A percentile compares a stretch with the other conserved stretches of the same genome.
These are phyloP conservation scores for Stephania yunnanensis DNA, from an alignment of 164 flowering plant species.

Conservation along the genomic window DNA sequence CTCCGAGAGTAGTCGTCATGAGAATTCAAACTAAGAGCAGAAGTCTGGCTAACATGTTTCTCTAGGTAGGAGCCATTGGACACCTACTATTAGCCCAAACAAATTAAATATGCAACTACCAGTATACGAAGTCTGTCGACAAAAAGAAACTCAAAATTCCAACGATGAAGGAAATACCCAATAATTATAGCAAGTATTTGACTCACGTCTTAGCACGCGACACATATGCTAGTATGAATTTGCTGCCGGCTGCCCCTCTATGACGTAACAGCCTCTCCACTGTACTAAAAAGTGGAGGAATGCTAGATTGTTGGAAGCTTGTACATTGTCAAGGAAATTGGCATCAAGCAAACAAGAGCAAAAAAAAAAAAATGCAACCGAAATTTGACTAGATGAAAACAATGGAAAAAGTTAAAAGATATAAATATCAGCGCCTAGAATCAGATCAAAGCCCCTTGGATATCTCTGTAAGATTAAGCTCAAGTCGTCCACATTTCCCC, in stretches of 20 bases:
- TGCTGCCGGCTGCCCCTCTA: constrained; percentile 41
- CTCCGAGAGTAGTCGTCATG: not conserved
- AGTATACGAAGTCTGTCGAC: not conserved
- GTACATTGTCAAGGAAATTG: constrained; percentile 43
- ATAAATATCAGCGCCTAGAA: constrained; percentile 98
- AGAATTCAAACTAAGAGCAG: not conserved
- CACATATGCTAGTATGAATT: constrained; percentile 72
- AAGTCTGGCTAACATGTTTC: not conserved
- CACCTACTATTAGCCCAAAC: not conserved
- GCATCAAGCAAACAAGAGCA: not conserved
- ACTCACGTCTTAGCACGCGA: constrained; percentile 77
- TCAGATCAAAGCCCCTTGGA: constrained; percentile 72
- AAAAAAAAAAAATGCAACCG: not conserved
- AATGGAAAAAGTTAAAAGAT: constrained; percentile 45
- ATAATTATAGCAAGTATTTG: not conserved
- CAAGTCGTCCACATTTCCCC: constrained; percentile 73
- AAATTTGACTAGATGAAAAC: not conserved
- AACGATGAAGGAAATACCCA: not conserved
- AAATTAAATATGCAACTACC: not conserved
- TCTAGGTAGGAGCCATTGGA: not conserved
- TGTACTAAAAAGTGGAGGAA: constrained; percentile 68
- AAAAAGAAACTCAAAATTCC: not conserved
- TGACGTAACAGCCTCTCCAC: constrained; percentile 54
- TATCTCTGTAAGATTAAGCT: constrained; percentile 39
- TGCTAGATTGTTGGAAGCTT: constrained; percentile 89